phyloP scores from a whole-genome alignment of 176 grass and related monocot species.

The Juncus inflexus region DNA sequence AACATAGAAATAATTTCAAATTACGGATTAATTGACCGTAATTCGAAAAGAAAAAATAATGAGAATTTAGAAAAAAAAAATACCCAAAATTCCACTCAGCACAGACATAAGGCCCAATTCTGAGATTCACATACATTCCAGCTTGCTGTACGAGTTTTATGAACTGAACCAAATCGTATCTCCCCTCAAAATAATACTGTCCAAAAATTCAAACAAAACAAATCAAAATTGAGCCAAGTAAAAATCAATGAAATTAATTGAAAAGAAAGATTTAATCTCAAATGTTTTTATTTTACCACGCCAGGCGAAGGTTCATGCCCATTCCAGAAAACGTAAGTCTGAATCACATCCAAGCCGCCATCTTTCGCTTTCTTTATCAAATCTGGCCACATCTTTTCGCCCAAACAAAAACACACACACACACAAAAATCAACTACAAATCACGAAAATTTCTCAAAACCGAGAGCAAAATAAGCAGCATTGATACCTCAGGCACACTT shows the following conservation, averaged over 20 bases:
- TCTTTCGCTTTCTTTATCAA: slow-evolving; percentile 98
- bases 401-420: slow-evolving; percentile 19
- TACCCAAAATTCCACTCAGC: slow-evolving; percentile 99
- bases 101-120: slow-evolving; percentile 94
- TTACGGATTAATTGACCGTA: not conserved
- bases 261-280: not conserved
- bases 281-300: slow-evolving; percentile 43
- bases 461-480: slow-evolving; percentile 6
- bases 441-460: not conserved
- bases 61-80: slow-evolving; percentile 13
- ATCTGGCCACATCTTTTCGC: slow-evolving; percentile 98
- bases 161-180: slow-evolving; percentile 90
- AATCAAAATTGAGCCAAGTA: slow-evolving; percentile 12
- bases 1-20: not conserved
- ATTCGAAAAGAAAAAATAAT: not conserved
- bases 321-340: slow-evolving; percentile 99
- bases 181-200: slow-evolving; percentile 94
- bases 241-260: not conserved
- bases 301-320: slow-evolving; percentile 87
- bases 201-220: slow-evolving; percentile 24
- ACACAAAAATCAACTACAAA: slow-evolving; percentile 1
- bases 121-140: slow-evolving; percentile 90
- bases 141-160: slow-evolving; percentile 80
- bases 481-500: slow-evolving; percentile 72
- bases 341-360: slow-evolving; percentile 93